phyloP scores from a whole-genome alignment of 441 rosid species.

The Euphorbia celastroides region DNA sequence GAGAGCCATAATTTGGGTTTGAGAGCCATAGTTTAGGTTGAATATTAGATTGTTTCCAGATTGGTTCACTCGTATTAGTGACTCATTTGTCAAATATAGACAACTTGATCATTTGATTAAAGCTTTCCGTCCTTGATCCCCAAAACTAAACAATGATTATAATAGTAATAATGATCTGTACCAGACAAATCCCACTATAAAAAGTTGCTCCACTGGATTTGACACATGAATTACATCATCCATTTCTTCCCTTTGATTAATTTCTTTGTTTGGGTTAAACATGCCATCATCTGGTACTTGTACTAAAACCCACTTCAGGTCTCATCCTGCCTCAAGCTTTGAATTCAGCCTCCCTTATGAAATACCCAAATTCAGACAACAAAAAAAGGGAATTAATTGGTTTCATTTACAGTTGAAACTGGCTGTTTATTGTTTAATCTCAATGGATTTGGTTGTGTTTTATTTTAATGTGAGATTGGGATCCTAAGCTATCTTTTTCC shows the following conservation, averaged over 20 bases:
- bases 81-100: too few relatives aligned
- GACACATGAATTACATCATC: conserved; percentile 11
- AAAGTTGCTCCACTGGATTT: conserved; percentile 5
- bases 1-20: too few relatives aligned
- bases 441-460: background rate
- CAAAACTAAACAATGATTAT: too few relatives aligned
- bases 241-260: conserved; percentile 5
- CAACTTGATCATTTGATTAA: too few relatives aligned
- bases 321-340: background rate
- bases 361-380: too few relatives aligned
- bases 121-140: too few relatives aligned
- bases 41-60: too few relatives aligned
- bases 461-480: background rate
- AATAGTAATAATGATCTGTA: too few relatives aligned
- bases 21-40: too few relatives aligned
- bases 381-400: background rate
- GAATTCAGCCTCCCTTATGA: background rate
- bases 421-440: background rate
- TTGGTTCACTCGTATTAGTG: too few relatives aligned
- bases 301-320: background rate
- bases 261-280: conserved; percentile 6
- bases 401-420: conserved; percentile 2
- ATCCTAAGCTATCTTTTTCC: conserved; percentile 6
- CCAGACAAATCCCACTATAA: too few relatives aligned
- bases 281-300: conserved; percentile 7